These are phyloP conservation scores for Chaetomiaceae sp. DNA, from an alignment of 2,329 filamentous ascomycete genomes.

Conservation along the genomic window DNA sequence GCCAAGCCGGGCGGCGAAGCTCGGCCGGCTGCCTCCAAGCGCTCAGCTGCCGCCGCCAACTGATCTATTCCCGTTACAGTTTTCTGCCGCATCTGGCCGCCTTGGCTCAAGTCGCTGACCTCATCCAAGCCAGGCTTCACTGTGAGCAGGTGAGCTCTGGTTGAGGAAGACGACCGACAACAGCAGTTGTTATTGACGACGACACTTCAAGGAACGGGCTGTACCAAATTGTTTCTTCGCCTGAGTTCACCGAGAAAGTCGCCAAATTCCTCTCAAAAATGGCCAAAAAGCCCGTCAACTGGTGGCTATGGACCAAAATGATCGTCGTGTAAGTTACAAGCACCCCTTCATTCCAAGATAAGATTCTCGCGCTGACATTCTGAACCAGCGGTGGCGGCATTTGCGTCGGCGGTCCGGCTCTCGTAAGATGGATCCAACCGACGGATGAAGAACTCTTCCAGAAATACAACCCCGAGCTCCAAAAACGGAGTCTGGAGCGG, in stretches of 20 bases:
- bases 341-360: neutral
- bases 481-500: conserved; percentile 77
- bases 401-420: conserved; percentile 77
- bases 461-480: conserved; percentile 91
- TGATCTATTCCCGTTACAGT: neutral
- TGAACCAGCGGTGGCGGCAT: conserved; percentile 60
- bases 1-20: neutral
- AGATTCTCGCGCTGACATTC: conserved; percentile 4
- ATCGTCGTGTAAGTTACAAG: conserved; percentile 60
- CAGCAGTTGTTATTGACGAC: no score
- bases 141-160: no score
- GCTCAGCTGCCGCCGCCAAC: neutral
- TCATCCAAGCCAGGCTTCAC: conserved; percentile 13
- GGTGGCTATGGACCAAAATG: conserved; percentile 65
- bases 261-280: conserved; percentile 11
- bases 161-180: no score
- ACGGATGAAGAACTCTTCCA: conserved; percentile 89
- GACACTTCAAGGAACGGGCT: no score
- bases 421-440: conserved; percentile 75
- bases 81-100: conserved; percentile 18
- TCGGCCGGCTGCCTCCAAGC: neutral
- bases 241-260: no score
- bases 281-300: conserved; percentile 47
- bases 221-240: no score
- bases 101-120: conserved; percentile 14